Percentiles rank a stretch among this genome's conserved stretches.
Conservation (phyloP, 2,329 filamentous ascomycete species). For the Aspergillus sp. region DNA sequence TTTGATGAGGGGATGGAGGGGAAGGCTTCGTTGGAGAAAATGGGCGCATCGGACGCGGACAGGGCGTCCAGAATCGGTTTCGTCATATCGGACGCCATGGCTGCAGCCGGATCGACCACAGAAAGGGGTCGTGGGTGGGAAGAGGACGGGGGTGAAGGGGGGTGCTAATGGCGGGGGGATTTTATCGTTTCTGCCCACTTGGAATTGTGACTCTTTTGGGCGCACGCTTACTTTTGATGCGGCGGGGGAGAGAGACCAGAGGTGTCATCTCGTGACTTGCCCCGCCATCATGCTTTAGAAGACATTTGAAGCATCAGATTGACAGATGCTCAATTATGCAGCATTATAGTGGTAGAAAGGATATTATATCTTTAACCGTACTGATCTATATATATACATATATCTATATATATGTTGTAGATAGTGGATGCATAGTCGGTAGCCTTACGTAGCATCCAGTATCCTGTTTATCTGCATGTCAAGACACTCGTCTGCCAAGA, state of each 20-base stretch:
- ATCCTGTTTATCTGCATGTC: too few relatives aligned
- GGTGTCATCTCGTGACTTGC: slow-evolving; percentile 15
- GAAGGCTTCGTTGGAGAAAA: slow-evolving; percentile 67
- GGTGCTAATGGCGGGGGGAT: slow-evolving; percentile 10
- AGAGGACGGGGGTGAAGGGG: slow-evolving; percentile 2
- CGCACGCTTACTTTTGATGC: slow-evolving; percentile 16
- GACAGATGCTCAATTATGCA: background rate
- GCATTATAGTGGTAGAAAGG: too few relatives aligned
- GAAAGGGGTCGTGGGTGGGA: slow-evolving; percentile 7
- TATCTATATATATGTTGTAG: too few relatives aligned
- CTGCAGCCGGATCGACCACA: slow-evolving; percentile 23
- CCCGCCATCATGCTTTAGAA: slow-evolving; percentile 9
- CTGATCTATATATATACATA: too few relatives aligned
- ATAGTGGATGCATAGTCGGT: too few relatives aligned
- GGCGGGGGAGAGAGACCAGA: slow-evolving; percentile 19
- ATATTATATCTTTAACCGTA: too few relatives aligned
- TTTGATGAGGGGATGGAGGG: slow-evolving; percentile 60
- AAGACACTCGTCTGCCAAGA: too few relatives aligned
- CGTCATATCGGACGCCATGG: slow-evolving; percentile 54
- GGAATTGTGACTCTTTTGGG: slow-evolving; percentile 29
- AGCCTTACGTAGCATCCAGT: too few relatives aligned
- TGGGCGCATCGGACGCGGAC: slow-evolving; percentile 54
- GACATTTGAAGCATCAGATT: too few relatives aligned
- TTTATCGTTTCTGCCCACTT: slow-evolving; percentile 20
- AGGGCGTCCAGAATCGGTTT: slow-evolving; percentile 63